These are phyloP conservation scores for Diaporthe australafricana DNA, from an alignment of 2,329 filamentous ascomycete genomes.

Conservation along the genomic window DNA sequence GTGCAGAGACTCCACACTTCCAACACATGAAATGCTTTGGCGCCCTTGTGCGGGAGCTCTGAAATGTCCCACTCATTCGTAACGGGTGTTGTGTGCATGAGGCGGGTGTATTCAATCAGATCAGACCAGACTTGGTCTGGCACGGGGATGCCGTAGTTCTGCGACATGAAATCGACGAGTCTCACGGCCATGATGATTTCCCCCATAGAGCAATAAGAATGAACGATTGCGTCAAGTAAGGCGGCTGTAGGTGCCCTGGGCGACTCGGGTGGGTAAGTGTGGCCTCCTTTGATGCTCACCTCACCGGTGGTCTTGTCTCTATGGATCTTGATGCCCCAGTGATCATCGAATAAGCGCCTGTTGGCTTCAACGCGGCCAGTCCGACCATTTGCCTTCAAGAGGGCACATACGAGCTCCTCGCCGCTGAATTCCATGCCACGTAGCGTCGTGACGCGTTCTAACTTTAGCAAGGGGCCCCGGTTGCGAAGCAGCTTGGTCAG, in stretches of 20 bases:
- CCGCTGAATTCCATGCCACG: slow-evolving; percentile 37
- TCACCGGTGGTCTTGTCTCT: slow-evolving; percentile 34
- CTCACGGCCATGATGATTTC: slow-evolving; percentile 69
- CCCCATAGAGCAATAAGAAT: slow-evolving; percentile 75
- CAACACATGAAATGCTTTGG: slow-evolving; percentile 58
- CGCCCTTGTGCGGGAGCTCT: slow-evolving; percentile 45
- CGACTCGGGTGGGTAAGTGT: slow-evolving; percentile 57
- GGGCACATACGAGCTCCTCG: slow-evolving; percentile 54
- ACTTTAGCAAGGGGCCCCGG: slow-evolving; percentile 39
- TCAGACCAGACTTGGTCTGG: slow-evolving; percentile 71
- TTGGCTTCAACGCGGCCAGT: slow-evolving; percentile 50
- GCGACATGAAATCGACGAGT: slow-evolving; percentile 72
- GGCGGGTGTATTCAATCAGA: slow-evolving; percentile 75
- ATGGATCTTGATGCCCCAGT: slow-evolving; percentile 44
- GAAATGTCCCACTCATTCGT: slow-evolving; percentile 51
- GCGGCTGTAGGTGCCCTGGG: slow-evolving; percentile 67
- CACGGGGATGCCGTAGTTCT: slow-evolving; percentile 68
- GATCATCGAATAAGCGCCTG: slow-evolving; percentile 44
- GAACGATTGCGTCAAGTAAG: slow-evolving; percentile 75
- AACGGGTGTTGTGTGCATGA: slow-evolving; percentile 58
- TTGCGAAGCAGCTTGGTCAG: slow-evolving; percentile 45
- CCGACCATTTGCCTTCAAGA: slow-evolving; percentile 57
- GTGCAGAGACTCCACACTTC: slow-evolving; percentile 71
- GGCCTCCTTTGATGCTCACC: slow-evolving; percentile 48
- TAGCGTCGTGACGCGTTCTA: background rate